Evolutionary conservation across 1,284 basidiomycete genomes (phyloP).

Genomic region (Phellopilus nigrolimitatus): DNA sequence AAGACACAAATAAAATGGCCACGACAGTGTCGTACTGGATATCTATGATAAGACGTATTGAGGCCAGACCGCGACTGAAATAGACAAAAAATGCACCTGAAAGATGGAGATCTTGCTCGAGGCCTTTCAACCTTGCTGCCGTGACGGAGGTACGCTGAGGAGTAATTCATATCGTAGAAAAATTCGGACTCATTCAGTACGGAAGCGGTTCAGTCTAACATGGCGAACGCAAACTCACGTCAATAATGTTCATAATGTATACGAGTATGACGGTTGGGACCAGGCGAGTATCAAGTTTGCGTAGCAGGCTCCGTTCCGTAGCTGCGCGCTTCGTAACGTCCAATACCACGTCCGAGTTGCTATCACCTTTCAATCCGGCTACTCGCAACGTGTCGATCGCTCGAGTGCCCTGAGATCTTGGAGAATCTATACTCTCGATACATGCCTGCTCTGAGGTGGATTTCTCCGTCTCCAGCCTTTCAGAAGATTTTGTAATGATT

Average conservation of each 20-base stretch:
- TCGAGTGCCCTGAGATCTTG: background rate
- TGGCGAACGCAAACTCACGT: slow-evolving; percentile 36
- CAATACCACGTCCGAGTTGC: no score
- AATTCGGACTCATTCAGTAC: background rate
- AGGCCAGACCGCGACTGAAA: no score
- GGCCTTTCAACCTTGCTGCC: slow-evolving; percentile 54
- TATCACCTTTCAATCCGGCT: no score
- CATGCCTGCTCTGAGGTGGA: background rate
- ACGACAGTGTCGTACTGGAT: slow-evolving; percentile 38
- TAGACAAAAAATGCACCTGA: slow-evolving; percentile 37
- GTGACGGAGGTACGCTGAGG: slow-evolving; percentile 58
- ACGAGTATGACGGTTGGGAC: slow-evolving; percentile 57
- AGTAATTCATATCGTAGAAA: slow-evolving; percentile 25
- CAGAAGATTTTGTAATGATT: no score
- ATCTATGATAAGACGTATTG: no score
- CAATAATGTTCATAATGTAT: slow-evolving; percentile 66
- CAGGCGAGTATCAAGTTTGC: slow-evolving; percentile 53
- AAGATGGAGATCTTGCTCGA: slow-evolving; percentile 52
- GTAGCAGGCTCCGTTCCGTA: slow-evolving; percentile 41
- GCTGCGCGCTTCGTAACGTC: background rate
- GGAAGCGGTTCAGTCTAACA: background rate
- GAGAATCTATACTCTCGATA: background rate
- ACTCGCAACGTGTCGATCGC: no score
- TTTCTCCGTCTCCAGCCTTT: background rate
- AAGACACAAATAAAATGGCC: slow-evolving; percentile 14